Base-by-base conservation (phyloP, 768 basidiomycete genomes). In the Mycena polygramma region DNA sequence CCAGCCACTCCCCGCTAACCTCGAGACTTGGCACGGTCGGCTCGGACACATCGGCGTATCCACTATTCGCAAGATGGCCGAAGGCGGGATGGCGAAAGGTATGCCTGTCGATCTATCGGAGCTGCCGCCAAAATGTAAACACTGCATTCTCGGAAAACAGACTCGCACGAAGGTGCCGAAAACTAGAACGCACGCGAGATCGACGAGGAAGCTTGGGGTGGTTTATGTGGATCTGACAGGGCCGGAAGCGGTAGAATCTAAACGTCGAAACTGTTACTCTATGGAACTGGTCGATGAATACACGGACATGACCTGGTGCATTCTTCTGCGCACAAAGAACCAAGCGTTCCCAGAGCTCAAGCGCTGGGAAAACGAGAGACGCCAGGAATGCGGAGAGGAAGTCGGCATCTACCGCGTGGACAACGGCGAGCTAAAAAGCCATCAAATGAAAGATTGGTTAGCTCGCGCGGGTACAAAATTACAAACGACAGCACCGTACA, bases 121-220 rank as follows among this genome's bases (percentile, higher is more conserved):
- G 9, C 37, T 20, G 4, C 73, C 72, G 2, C 61, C 73, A 15
- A 45, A 4, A 1, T 75, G 74, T 64, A 49, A 71, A 49, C 54
- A 71, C 54, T 75, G 74, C 45, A 74, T 75, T 37, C 63, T 71
- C 22, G 66, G 55, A 15, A 75, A 75, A 69, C 74, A 74, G 73
- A 63, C 39, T 20, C 20, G 26, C 6, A 55, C 15, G 17, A 35
- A 69, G n/a, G 66, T 75, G 5, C 73, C 74, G 14, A 75, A 73
- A 41, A 43, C 30, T 20, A 36, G 69, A 10, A 36, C 26, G 24
- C 46, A 59, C 14, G 20, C 24, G 37, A 61, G 57, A 48, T 61
- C 74, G 2, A 60, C 30, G 15, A 24, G 63, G 2, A 65, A 39
- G 17, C 53, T 74, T 49, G 70, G 59, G 13, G 61, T 66, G 20